phyloP scores from a whole-genome alignment of 2,329 filamentous ascomycete genomes.

The Xylariaceae sp. region DNA sequence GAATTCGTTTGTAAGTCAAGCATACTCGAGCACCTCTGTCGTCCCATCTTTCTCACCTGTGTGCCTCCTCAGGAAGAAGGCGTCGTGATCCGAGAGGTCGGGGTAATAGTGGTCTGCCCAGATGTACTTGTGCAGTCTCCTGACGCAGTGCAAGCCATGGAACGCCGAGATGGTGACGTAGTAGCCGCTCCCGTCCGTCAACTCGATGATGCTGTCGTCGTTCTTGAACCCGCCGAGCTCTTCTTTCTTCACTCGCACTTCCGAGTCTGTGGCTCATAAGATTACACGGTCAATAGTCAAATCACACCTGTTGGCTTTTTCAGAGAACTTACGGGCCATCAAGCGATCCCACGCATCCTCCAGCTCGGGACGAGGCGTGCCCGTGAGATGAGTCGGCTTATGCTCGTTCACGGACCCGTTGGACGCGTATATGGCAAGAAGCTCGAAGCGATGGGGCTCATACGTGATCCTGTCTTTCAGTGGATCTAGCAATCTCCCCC shows the following conservation, averaged over 20 bases:
- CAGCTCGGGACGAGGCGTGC: conserved; percentile 1
- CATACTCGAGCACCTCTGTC: too few species aligned
- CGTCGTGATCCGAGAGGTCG: neutral
- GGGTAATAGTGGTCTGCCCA: conserved; percentile 1
- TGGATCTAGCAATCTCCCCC: neutral
- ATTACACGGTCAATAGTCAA: too few species aligned
- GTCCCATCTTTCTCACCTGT: too few species aligned
- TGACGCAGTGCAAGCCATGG: conserved; percentile 2
- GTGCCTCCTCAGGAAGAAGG: conserved; percentile 1
- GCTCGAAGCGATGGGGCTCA: neutral
- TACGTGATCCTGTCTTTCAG: neutral
- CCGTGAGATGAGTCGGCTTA: neutral
- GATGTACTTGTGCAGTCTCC: conserved; percentile 1
- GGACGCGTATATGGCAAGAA: neutral
- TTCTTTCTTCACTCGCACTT: conserved; percentile 1
- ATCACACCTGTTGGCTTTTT: neutral
- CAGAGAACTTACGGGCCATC: neutral
- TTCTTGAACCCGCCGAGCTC: conserved; percentile 1
- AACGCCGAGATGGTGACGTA: conserved; percentile 1
- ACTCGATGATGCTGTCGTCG: conserved; percentile 2
- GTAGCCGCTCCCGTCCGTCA: conserved; percentile 1
- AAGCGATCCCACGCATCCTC: conserved; percentile 2
- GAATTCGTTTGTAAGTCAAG: neutral
- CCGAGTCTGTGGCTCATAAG: neutral
- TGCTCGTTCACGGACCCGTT: neutral